phyloP scores from a whole-genome alignment of 306 rosid genomes.

The Carpinus viminea region DNA sequence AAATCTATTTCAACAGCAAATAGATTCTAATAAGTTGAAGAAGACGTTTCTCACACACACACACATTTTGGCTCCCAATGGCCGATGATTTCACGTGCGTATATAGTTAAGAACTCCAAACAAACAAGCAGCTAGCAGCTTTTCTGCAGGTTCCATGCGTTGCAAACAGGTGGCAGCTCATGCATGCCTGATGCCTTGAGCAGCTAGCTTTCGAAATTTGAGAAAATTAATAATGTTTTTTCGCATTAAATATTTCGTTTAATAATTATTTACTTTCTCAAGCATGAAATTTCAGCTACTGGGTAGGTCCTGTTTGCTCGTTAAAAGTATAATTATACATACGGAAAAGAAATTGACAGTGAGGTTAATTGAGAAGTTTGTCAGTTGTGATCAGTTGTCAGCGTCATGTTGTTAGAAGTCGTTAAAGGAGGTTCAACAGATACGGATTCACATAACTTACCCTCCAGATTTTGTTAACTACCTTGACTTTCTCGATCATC shows the following conservation, averaged over 20 bases:
- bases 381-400: not conserved
- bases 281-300: slow-evolving; percentile 2
- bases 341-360: not conserved
- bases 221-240: not conserved
- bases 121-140: slow-evolving; percentile 1
- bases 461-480: slow-evolving; percentile 30
- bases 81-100: not conserved
- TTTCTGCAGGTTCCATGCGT: not conserved
- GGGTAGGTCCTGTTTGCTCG: slow-evolving; percentile 6
- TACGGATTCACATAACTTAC: slow-evolving; percentile 32
- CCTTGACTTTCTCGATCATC: not conserved
- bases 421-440: slow-evolving; percentile 31
- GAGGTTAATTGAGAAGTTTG: not conserved
- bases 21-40: no score
- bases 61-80: not conserved
- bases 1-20: no score
- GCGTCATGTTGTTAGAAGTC: not conserved
- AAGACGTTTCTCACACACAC: no score
- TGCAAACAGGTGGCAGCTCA: not conserved
- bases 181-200: not conserved
- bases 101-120: not conserved
- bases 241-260: no score
- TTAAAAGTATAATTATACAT: not conserved
- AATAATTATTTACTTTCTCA: not conserved
- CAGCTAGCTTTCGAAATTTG: no score